These are phyloP conservation scores for Colletotrichum sp. DNA, from an alignment of 2,329 filamentous ascomycete genomes.

Conservation along the genomic window DNA sequence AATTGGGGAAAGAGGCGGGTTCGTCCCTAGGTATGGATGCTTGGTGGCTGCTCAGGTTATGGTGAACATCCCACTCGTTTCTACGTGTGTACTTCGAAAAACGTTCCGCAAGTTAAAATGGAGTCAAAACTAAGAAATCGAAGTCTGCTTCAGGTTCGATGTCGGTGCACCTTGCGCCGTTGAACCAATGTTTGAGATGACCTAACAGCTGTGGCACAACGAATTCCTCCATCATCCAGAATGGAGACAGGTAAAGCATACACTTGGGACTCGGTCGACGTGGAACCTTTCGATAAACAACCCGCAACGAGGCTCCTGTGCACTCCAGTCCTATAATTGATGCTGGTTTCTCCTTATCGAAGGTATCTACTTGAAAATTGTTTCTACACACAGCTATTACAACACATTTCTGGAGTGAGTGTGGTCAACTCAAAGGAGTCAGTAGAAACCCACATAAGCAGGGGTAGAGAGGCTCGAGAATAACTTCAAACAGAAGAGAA, in stretches of 20 bases:
- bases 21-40: neutral
- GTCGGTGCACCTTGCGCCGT: neutral
- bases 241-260: neutral
- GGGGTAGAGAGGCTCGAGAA: neutral
- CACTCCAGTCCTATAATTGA: neutral
- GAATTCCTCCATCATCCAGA: neutral
- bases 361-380: neutral
- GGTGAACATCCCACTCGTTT: neutral
- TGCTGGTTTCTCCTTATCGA: neutral
- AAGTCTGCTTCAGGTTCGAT: neutral
- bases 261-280: neutral
- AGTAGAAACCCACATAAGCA: neutral
- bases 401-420: neutral
- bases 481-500: neutral
- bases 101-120: neutral
- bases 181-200: neutral
- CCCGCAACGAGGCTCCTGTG: neutral
- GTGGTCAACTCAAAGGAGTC: neutral
- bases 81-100: neutral
- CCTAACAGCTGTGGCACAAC: neutral
- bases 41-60: neutral
- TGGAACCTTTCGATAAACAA: neutral
- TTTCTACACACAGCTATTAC: neutral
- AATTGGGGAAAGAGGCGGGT: neutral
- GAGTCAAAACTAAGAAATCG: rapidly evolving